A percentile compares a stretch with the other conserved stretches of the same genome.
Conservation (phyloP, 1,139 yeast species). For the Zygoascus sp. region DNA sequence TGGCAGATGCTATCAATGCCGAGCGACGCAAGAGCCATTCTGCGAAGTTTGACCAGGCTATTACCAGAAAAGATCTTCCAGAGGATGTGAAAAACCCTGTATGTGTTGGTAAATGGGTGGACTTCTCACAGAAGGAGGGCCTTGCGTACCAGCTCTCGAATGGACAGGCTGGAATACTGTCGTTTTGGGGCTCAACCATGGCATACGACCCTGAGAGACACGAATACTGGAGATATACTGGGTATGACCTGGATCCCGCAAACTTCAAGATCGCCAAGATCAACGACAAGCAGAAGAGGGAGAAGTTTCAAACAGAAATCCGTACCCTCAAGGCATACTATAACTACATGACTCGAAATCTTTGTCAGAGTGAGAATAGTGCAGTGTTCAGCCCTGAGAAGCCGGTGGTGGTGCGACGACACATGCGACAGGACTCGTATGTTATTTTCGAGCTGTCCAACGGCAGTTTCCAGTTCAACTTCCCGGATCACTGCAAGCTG, state of each 20-base stretch:
- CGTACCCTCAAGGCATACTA: slow-evolving; percentile 31
- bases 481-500: slow-evolving; percentile 89
- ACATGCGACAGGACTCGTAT: slow-evolving; percentile 50
- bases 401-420: slow-evolving; percentile 66
- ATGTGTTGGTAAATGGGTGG: slow-evolving; percentile 94
- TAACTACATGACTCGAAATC: slow-evolving; percentile 30
- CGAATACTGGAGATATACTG: slow-evolving; percentile 3
- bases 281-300: slow-evolving; percentile 3
- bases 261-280: neutral
- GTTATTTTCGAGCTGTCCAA: slow-evolving; percentile 90
- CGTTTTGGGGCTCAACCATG: slow-evolving; percentile 2
- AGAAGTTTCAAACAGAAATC: slow-evolving; percentile 15
- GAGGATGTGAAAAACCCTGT: slow-evolving; percentile 15
- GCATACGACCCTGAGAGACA: slow-evolving; percentile 5
- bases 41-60: neutral
- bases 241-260: slow-evolving; percentile 6
- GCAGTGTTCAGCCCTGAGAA: slow-evolving; percentile 6
- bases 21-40: neutral
- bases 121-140: slow-evolving; percentile 93
- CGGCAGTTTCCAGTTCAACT: slow-evolving; percentile 90
- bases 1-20: slow-evolving; percentile 7
- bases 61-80: slow-evolving; percentile 10
- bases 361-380: slow-evolving; percentile 7
- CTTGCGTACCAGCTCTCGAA: slow-evolving; percentile 88
- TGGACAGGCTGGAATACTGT: slow-evolving; percentile 65